A percentile compares a stretch with the other conserved stretches of the same genome.
phyloP scores from a whole-genome alignment of 805 yeast genomes.

The Yarrowia alimentaria region DNA sequence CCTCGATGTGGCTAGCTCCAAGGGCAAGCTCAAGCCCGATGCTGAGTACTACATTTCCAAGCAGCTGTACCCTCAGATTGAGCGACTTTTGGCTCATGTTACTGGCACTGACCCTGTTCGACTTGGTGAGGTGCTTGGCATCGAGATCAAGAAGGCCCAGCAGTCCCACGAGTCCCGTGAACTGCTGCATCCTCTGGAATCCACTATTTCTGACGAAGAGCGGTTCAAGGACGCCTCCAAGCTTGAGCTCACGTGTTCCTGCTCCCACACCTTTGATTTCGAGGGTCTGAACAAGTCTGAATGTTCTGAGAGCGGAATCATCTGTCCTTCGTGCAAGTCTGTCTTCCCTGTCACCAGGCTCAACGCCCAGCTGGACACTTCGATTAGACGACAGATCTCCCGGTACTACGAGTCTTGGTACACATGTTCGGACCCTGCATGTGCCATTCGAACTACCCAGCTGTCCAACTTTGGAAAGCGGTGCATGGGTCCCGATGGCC shows the following conservation, averaged over 20 bases:
- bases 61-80: conserved; percentile 88
- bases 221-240: conserved; percentile 66
- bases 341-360: conserved; percentile 54
- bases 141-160: conserved; percentile 60
- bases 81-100: conserved; percentile 77
- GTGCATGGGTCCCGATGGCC: conserved; percentile 67
- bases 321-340: conserved; percentile 61
- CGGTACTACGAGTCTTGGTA: conserved; percentile 85
- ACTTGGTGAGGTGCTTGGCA: conserved; percentile 72
- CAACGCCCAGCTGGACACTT: conserved; percentile 70
- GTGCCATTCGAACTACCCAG: conserved; percentile 78
- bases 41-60: conserved; percentile 76
- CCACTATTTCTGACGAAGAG: conserved; percentile 76
- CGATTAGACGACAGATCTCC: conserved; percentile 66
- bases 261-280: conserved; percentile 60
- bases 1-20: conserved; percentile 57
- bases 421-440: conserved; percentile 78
- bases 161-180: conserved; percentile 28
- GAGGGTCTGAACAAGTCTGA: conserved; percentile 77
- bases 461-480: conserved; percentile 85
- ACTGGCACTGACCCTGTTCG: conserved; percentile 83
- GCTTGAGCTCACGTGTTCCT: conserved; percentile 57
- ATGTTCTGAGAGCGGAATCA: conserved; percentile 59
- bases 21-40: conserved; percentile 62
- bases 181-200: conserved; percentile 67